These are phyloP conservation scores for Beta macrorhiza DNA, from an alignment of 179 eudicot species.

Conservation along the genomic window DNA sequence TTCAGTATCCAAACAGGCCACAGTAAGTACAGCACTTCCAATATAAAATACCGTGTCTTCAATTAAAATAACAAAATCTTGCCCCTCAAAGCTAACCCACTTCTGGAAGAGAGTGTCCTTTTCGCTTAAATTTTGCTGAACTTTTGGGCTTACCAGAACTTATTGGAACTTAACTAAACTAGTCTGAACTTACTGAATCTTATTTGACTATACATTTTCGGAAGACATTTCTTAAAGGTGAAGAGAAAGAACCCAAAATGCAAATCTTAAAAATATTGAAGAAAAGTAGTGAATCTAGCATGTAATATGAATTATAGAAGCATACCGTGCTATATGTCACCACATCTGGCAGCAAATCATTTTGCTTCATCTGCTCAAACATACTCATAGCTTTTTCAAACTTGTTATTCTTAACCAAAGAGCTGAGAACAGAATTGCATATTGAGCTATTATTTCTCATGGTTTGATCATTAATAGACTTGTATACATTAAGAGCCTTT, in stretches of 20 bases:
- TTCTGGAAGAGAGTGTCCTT: background rate
- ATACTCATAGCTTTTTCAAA: constrained; percentile 50
- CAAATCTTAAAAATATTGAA: background rate
- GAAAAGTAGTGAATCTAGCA: background rate
- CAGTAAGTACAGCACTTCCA: background rate
- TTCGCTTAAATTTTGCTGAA: too few relatives aligned
- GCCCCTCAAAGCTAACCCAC: constrained; percentile 16
- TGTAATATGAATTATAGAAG: constrained; percentile 2
- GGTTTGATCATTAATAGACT: constrained; percentile 56
- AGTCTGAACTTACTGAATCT: too few relatives aligned
- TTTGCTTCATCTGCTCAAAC: constrained; percentile 80
- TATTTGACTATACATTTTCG: too few relatives aligned
- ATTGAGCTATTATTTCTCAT: constrained; percentile 55
- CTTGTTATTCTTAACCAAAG: constrained; percentile 58
- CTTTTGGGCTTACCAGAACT: too few relatives aligned
- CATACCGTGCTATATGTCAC: constrained; percentile 83
- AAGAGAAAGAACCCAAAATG: too few relatives aligned
- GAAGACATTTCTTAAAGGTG: too few relatives aligned
- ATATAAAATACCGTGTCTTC: background rate
- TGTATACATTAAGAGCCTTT: constrained; percentile 58
- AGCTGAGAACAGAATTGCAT: constrained; percentile 77
- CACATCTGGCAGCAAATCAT: constrained; percentile 70
- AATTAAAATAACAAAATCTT: constrained; percentile 3
- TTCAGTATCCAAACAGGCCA: background rate
- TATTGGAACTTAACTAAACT: too few relatives aligned